Percentiles rank a stretch among this genome's conserved stretches.
Evolutionary conservation across 305 asterid species (phyloP).

Genomic region (Fraxinus sp.): DNA sequence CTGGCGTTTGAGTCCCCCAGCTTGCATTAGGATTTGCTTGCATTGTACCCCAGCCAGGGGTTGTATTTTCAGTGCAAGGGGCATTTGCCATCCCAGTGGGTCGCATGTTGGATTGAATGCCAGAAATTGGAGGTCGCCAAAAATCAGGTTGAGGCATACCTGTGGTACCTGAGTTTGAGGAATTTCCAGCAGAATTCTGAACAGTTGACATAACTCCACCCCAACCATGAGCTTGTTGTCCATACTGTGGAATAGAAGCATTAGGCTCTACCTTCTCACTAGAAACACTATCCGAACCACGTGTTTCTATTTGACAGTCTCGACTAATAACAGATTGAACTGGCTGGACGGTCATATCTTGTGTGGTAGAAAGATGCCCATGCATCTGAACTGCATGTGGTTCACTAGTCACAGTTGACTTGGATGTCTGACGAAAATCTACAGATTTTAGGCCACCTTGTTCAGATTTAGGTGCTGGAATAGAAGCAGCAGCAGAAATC

Average conservation of each 20-base stretch:
- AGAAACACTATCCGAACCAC: conserved; percentile 37
- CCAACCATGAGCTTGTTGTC: conserved; percentile 58
- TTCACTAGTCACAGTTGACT: conserved; percentile 36
- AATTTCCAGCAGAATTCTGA: conserved; percentile 56
- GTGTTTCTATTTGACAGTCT: conserved; percentile 48
- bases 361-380: conserved; percentile 30
- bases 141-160: conserved; percentile 58
- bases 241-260: conserved; percentile 34
- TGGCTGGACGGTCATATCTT: conserved; percentile 28
- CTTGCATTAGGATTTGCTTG: conserved; percentile 42
- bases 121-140: conserved; percentile 56
- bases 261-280: conserved; percentile 34
- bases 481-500: conserved; percentile 44
- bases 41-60: conserved; percentile 56
- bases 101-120: conserved; percentile 56
- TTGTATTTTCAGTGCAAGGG: conserved; percentile 65
- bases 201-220: conserved; percentile 37
- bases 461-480: conserved; percentile 49
- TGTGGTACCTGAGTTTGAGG: conserved; percentile 40
- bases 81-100: conserved; percentile 47
- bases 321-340: conserved; percentile 45
- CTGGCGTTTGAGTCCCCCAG: conserved; percentile 36
- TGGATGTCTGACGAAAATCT: conserved; percentile 35
- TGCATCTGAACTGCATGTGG: conserved; percentile 44
- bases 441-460: conserved; percentile 33